Base-by-base conservation (phyloP, 805 yeast species). In the Yueomyces sinensis region DNA sequence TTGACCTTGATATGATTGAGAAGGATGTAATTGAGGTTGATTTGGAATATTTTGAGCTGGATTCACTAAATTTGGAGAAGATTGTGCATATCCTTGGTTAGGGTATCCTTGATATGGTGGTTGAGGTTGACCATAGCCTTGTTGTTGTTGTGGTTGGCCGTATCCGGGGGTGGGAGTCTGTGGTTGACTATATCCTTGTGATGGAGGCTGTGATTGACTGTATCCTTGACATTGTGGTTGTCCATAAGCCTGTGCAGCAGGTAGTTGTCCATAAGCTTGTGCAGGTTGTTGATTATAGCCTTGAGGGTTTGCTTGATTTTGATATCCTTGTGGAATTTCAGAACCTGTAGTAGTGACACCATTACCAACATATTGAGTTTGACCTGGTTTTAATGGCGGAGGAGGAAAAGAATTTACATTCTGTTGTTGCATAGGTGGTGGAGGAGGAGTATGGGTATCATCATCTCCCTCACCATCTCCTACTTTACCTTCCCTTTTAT, bases 341-440 rank as follows among this genome's bases (percentile, higher is more conserved):
- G 9, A 15, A 14, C 41, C 42, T 13, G 32, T 24, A 17, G 40
- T 30, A 11, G 37, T 23, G 3, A 24, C 27, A 16, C 50, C 51
- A 32, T 43, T 45, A 28, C 50, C 41, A 9, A 42, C 43, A 35
- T 20, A 20, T 11, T 20, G 24, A 20, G 56, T 56, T 36, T 61
- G 65, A 13, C 63, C 65, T 3, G 63, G 54, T 32, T 47, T 54
- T 35, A 59, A 36, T 5, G 66, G 66, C 9, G 66, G 66, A 2
- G 66, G 59, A 5, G 65, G 62, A 22, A 61, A 52, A 4, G 27
- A 27, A 34, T 46, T 42, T 20, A 32, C 15, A 25, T 25, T n/a
- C 7, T 11, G 13, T n/a, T n/a, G 6, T 5, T n/a, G 13, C 5
- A 7, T n/a, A 25, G 6, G 15, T n/a, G 6, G n/a, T n/a, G n/a